phyloP scores from a whole-genome alignment of 352 stramenopile genomes.

The Globisporangium megalacanthum region DNA sequence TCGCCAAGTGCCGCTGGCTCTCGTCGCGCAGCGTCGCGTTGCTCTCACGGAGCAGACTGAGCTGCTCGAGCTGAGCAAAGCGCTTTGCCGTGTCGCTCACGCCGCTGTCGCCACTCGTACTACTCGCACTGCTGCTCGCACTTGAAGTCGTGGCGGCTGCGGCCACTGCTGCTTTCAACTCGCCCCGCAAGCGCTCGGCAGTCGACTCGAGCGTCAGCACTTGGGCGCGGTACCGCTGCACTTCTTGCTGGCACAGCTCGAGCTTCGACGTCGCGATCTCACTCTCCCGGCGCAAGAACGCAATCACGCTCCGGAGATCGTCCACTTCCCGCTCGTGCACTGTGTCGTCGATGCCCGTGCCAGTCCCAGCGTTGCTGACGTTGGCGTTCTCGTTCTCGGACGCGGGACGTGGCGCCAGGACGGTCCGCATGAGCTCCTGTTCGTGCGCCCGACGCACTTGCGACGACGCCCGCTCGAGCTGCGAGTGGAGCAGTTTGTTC shows the following conservation, averaged over 20 bases:
- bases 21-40: constrained; percentile 76
- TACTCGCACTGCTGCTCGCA: constrained; percentile 2
- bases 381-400: neutral
- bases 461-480: constrained; percentile 52
- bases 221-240: constrained; percentile 47
- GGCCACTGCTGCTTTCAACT: constrained; percentile 37
- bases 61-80: constrained; percentile 58
- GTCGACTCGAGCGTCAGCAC: constrained; percentile 55
- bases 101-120: neutral
- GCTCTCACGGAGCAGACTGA: constrained; percentile 73
- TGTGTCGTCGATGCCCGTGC: constrained; percentile 4
- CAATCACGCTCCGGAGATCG: constrained; percentile 65
- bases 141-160: too few relatives aligned
- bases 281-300: constrained; percentile 61
- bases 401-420: constrained; percentile 2
- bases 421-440: constrained; percentile 33
- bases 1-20: constrained; percentile 48
- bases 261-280: constrained; percentile 67
- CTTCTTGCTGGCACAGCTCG: constrained; percentile 63
- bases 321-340: constrained; percentile 58
- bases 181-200: constrained; percentile 46
- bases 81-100: constrained; percentile 38
- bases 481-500: constrained; percentile 68
- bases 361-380: neutral
- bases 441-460: constrained; percentile 62